Base-by-base conservation (phyloP, 2,329 filamentous ascomycete species). In the Fusarium dimerum region DNA sequence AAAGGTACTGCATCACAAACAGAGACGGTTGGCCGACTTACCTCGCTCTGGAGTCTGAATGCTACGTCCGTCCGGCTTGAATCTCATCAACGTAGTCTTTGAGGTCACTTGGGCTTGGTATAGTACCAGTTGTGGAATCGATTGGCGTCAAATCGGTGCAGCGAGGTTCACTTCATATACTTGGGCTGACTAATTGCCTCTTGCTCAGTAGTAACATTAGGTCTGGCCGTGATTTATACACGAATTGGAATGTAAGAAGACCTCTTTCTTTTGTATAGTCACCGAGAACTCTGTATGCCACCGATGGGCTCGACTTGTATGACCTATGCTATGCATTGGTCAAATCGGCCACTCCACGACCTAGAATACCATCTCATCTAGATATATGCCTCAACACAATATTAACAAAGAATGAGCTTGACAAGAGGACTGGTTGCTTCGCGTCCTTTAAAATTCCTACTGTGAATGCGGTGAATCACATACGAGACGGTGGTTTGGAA, bases 41-140 rank as follows among this genome's bases (percentile, higher is more conserved):
- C 36, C 39, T 40, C 30, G 36, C 38, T 41, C 18, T 47, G 16
- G 17, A 38, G 38, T 30, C n/a, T 47, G 26, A 41, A 47, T 30
- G 39, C 26, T 26, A 42, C 20, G 41, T 18, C 45, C 41, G 20
- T 47, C 36, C 46, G 13, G 40, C 26, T 38, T 48, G 39, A 18
- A 17, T 48, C 40, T 48, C 39, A 43, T 48, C 43, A 16, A 48
- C 40, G 34, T 43, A 43, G 46, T 48, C 36, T 29, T 48, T 48
- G 40, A 48, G 46, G 26, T 48, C 46, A 20, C 32, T 42, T 40
- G 43, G 18, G 30, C 20, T 30, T 43, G 46, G 46, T 30, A 43
- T 36, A 16, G 46, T 43, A 42, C 46, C n/a, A 29, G 5, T 32
- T 34, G 43, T 42, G 32, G 36, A 48, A 42, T 29, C 29, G 39